phyloP scores from a whole-genome alignment of 2,329 filamentous ascomycete genomes.

The Penicillium expansum region DNA sequence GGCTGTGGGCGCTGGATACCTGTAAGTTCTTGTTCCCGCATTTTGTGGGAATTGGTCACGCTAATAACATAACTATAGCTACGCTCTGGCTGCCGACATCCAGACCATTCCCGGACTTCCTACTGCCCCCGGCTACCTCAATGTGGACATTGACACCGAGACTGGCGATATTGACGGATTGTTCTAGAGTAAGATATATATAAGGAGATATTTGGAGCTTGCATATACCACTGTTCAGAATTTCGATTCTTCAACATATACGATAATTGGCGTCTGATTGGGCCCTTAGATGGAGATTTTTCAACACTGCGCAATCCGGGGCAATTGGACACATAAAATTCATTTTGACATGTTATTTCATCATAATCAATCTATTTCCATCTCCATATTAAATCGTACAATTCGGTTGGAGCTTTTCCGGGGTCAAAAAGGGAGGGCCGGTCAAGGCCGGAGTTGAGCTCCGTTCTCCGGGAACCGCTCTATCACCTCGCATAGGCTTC shows the following conservation, averaged over 20 bases:
- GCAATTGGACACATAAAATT: constrained; percentile 3
- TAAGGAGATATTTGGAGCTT: constrained; percentile 9
- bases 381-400: constrained; percentile 13
- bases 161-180: constrained; percentile 85
- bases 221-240: constrained; percentile 18
- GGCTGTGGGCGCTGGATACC: constrained; percentile 89
- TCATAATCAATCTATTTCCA: neutral
- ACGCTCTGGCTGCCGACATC: constrained; percentile 93
- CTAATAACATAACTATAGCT: constrained; percentile 50
- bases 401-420: constrained; percentile 20
- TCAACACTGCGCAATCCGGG: constrained; percentile 5
- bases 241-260: constrained; percentile 27
- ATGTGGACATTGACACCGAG: constrained; percentile 78
- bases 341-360: neutral
- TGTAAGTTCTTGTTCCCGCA: constrained; percentile 55
- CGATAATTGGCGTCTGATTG: constrained; percentile 19
- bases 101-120: constrained; percentile 96
- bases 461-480: constrained; percentile 23
- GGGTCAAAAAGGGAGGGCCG: constrained; percentile 9
- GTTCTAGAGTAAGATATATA: constrained; percentile 59
- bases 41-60: constrained; percentile 35
- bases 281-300: constrained; percentile 19
- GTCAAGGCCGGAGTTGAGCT: constrained; percentile 24
- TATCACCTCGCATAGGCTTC: constrained; percentile 7
- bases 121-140: constrained; percentile 91